phyloP scores from a whole-genome alignment of 75 land plant species.

The Isoetes taiwanensis region DNA sequence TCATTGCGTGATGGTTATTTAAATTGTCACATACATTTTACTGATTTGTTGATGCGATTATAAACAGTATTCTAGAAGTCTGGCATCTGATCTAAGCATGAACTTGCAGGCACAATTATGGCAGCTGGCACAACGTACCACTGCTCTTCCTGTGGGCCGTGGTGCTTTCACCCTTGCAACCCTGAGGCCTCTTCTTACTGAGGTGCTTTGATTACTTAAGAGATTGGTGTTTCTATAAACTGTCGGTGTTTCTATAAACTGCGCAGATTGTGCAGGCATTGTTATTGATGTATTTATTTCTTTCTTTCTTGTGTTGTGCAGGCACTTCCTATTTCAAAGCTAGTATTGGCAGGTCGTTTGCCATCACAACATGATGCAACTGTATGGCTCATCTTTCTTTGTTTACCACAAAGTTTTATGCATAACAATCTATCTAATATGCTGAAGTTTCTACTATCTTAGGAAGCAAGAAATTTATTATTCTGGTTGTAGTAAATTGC shows the following conservation, averaged over 20 bases:
- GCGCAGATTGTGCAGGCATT: not conserved
- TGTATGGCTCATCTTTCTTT: slow-evolving; percentile 20
- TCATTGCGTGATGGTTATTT: too few relatives aligned
- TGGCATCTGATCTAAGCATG: not conserved
- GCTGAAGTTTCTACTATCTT: too few relatives aligned
- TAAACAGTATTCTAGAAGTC: too few relatives aligned
- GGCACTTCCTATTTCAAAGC: slow-evolving; percentile 75
- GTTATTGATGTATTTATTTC: not conserved
- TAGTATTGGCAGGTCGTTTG: slow-evolving; percentile 83
- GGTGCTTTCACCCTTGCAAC: slow-evolving; percentile 95
- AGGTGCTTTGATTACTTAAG: slow-evolving; percentile 25
- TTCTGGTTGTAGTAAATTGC: not conserved
- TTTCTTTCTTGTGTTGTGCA: slow-evolving; percentile 12
- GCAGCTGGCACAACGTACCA: slow-evolving; percentile 95
- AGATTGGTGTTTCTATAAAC: not conserved
- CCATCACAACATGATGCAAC: slow-evolving; percentile 96
- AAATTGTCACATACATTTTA: too few relatives aligned
- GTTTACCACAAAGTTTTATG: not conserved
- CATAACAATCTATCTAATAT: too few relatives aligned
- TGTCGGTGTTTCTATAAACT: not conserved
- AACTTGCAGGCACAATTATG: slow-evolving; percentile 64
- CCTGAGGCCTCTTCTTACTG: slow-evolving; percentile 70
- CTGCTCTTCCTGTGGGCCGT: slow-evolving; percentile 88
- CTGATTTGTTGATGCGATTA: too few relatives aligned
- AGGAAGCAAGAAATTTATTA: too few relatives aligned